phyloP scores from a whole-genome alignment of 2,329 filamentous ascomycete species.

The Fusarium veterinarium region DNA sequence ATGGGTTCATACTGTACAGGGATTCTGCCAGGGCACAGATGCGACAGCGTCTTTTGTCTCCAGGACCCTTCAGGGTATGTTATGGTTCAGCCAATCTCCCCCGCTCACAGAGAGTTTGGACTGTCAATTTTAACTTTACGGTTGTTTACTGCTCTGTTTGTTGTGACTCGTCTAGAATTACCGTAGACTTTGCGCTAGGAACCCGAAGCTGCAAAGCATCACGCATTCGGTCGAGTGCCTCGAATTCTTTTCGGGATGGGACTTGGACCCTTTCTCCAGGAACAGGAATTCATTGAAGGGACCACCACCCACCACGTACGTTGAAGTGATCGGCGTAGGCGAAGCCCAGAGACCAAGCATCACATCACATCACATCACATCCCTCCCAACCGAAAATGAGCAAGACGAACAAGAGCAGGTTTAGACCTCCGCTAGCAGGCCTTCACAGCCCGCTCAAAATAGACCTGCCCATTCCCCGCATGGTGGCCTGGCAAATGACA shows the following conservation, averaged over 20 bases:
- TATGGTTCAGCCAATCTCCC: conserved; percentile 17
- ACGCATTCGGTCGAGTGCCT: conserved; percentile 7
- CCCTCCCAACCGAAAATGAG: conserved; percentile 19
- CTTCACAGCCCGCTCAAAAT: conserved; percentile 35
- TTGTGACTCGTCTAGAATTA: conserved; percentile 21
- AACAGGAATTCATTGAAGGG: conserved; percentile 10
- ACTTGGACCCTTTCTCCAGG: conserved; percentile 15
- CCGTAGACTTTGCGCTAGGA: conserved; percentile 28
- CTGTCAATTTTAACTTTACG: conserved; percentile 7
- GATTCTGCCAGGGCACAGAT: conserved; percentile 32
- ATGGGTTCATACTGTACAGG: conserved; percentile 7
- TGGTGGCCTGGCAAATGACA: conserved; percentile 41
- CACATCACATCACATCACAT: neutral
- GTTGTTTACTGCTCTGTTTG: conserved; percentile 4
- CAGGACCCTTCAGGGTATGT: conserved; percentile 23
- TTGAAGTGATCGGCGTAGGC: conserved; percentile 35
- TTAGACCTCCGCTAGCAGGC: conserved; percentile 32
- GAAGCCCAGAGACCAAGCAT: conserved; percentile 24
- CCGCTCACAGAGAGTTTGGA: neutral
- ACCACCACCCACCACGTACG: conserved; percentile 8
- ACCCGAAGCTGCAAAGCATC: conserved; percentile 9
- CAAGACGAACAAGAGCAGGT: conserved; percentile 10
- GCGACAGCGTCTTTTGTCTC: conserved; percentile 14
- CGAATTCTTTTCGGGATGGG: conserved; percentile 11
- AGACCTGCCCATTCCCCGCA: conserved; percentile 40